These are phyloP conservation scores for Exophiala mesophila DNA, from an alignment of 2,329 filamentous ascomycete species.

Conservation along the genomic window DNA sequence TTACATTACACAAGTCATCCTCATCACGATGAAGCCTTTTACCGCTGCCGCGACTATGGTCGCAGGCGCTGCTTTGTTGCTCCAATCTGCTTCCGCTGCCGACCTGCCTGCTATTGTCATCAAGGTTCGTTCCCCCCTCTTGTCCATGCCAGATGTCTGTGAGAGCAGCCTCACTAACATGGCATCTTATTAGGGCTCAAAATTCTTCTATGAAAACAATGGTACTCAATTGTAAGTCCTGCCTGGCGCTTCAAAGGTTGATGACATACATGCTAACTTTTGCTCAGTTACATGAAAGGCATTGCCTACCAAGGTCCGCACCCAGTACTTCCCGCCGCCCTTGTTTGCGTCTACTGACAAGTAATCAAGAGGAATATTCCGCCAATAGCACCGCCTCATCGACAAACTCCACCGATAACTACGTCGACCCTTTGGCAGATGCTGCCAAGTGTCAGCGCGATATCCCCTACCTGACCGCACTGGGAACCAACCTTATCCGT, in stretches of 20 bases:
- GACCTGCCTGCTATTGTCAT: slow-evolving; percentile 54
- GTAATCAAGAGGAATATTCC: slow-evolving; percentile 56
- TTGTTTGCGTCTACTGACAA: too few relatives aligned
- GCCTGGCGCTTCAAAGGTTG: background rate
- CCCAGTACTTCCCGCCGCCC: too few relatives aligned
- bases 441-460: slow-evolving; percentile 70
- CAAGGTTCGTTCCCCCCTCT: slow-evolving; percentile 51
- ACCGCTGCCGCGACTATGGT: slow-evolving; percentile 19
- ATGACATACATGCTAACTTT: too few relatives aligned
- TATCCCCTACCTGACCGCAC: slow-evolving; percentile 70
- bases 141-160: background rate
- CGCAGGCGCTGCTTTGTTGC: slow-evolving; percentile 26
- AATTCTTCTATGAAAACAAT: slow-evolving; percentile 86
- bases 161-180: slow-evolving; percentile 11
- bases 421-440: slow-evolving; percentile 79
- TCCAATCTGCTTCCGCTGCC: slow-evolving; percentile 18
- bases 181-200: slow-evolving; percentile 55
- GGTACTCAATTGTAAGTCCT: slow-evolving; percentile 62
- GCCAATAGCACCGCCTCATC: slow-evolving; percentile 36
- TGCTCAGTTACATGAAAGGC: slow-evolving; percentile 81
- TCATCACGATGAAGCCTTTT: slow-evolving; percentile 27
- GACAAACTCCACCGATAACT: slow-evolving; percentile 49
- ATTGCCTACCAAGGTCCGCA: slow-evolving; percentile 74
- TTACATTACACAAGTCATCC: slow-evolving; percentile 4
- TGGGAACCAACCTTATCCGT: slow-evolving; percentile 88